These are phyloP conservation scores for Lactarius quietus DNA, from an alignment of 768 basidiomycete species.

Conservation along the genomic window DNA sequence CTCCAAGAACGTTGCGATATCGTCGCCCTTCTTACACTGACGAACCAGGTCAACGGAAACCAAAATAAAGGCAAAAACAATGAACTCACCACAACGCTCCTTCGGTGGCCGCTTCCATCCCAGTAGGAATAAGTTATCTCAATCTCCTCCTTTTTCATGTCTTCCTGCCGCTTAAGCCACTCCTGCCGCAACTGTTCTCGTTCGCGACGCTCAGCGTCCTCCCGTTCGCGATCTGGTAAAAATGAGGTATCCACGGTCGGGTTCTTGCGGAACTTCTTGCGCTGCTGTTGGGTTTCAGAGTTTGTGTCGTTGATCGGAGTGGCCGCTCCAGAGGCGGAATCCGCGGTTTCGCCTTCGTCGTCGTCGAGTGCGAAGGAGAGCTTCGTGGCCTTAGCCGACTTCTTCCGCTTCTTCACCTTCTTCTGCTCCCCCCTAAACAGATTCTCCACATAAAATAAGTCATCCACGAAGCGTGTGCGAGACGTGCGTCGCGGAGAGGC, in stretches of 20 bases:
- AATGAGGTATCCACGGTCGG: slow-evolving; percentile 97
- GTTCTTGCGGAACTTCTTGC: slow-evolving; percentile 86
- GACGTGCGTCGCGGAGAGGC: slow-evolving; percentile 19
- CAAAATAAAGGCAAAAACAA: neutral
- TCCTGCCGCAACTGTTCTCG: slow-evolving; percentile 85
- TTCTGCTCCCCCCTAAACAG: slow-evolving; percentile 83
- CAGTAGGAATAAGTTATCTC: slow-evolving; percentile 96
- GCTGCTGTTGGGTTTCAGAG: slow-evolving; percentile 54
- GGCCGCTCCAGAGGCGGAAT: slow-evolving; percentile 35
- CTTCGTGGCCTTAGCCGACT: slow-evolving; percentile 81
- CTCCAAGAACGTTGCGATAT: slow-evolving; percentile 81
- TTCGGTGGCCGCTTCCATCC: slow-evolving; percentile 97
- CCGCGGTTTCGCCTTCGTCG: slow-evolving; percentile 61
- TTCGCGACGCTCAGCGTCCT: slow-evolving; percentile 85
- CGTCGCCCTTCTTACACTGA: slow-evolving; percentile 97
- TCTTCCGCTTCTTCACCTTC: slow-evolving; percentile 91
- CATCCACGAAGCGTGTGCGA: slow-evolving; percentile 37
- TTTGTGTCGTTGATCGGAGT: slow-evolving; percentile 36
- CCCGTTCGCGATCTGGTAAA: slow-evolving; percentile 95
- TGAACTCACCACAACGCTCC: slow-evolving; percentile 74
- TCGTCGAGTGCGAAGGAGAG: slow-evolving; percentile 92
- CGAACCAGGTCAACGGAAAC: slow-evolving; percentile 27
- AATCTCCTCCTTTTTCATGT: slow-evolving; percentile 68
- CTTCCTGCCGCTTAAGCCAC: slow-evolving; percentile 74
- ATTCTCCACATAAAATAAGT: slow-evolving; percentile 78